phyloP scores from a whole-genome alignment of 345 rosid genomes.

The Iberis pinnata region DNA sequence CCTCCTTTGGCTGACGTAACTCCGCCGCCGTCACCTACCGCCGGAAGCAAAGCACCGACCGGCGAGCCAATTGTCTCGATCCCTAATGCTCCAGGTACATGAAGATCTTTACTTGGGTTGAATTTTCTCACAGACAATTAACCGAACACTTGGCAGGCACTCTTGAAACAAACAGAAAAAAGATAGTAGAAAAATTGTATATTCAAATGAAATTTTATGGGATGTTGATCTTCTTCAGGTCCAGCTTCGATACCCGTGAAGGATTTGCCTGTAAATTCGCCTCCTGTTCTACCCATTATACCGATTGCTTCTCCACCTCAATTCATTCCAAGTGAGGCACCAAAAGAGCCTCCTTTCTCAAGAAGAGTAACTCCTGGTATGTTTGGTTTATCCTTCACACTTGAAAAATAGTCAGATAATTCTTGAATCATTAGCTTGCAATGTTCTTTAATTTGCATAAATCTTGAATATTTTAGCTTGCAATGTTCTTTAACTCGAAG shows the following conservation, averaged over 20 bases:
- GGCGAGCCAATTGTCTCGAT: constrained; percentile 31
- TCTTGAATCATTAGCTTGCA: background rate
- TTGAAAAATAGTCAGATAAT: background rate
- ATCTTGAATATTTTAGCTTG: background rate
- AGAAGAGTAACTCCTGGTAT: constrained; percentile 22
- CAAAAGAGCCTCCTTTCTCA: constrained; percentile 25
- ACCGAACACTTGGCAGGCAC: constrained; percentile 18
- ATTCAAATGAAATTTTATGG: background rate
- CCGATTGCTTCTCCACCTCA: constrained; percentile 23
- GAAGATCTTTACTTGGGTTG: background rate
- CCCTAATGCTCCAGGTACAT: constrained; percentile 42
- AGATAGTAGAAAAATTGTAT: background rate
- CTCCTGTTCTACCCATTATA: constrained; percentile 23
- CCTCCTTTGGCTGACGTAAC: constrained; percentile 32
- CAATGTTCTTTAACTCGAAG: no score
- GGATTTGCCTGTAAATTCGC: constrained; percentile 14
- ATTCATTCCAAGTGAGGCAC: constrained; percentile 21
- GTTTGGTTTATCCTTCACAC: no score
- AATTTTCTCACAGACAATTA: constrained; percentile 12
- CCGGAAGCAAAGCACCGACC: constrained; percentile 24
- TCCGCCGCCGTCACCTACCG: constrained; percentile 37
- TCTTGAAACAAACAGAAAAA: background rate
- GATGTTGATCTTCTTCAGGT: constrained; percentile 8
- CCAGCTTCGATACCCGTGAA: constrained; percentile 23
- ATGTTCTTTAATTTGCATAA: background rate